Percentiles rank a stretch among this genome's conserved stretches.
Evolutionary conservation across 345 rosid genomes (phyloP).

Genomic region (Cardamine occulta): DNA sequence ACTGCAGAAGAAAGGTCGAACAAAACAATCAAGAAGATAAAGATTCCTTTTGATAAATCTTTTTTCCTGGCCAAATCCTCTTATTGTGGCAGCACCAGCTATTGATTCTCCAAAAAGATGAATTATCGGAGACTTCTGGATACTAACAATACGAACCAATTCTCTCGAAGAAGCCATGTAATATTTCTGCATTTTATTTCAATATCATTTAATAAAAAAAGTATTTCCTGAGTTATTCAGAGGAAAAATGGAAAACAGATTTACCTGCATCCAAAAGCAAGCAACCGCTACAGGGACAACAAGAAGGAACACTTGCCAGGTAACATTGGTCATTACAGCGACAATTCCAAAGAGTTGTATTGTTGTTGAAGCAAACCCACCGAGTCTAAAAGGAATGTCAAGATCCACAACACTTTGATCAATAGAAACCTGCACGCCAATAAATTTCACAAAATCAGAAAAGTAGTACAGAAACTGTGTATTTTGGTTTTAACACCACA

Average conservation of each 20-base stretch:
- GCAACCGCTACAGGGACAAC: slow-evolving; percentile 96
- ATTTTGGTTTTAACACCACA: slow-evolving; percentile 3
- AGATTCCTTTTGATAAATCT: slow-evolving; percentile 98
- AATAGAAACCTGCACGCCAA: slow-evolving; percentile 74
- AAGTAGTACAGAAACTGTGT: background rate
- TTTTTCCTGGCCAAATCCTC: slow-evolving; percentile 98
- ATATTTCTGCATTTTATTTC: slow-evolving; percentile 69
- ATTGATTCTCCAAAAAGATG: slow-evolving; percentile 98
- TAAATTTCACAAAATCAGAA: slow-evolving; percentile 2
- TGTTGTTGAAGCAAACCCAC: slow-evolving; percentile 99
- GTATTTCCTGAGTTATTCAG: background rate
- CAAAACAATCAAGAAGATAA: slow-evolving; percentile 97
- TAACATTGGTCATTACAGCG: slow-evolving; percentile 91
- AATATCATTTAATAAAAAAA: background rate
- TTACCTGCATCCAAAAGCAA: slow-evolving; percentile 89
- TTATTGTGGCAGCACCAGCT: slow-evolving; percentile 98
- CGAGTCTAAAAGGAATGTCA: slow-evolving; percentile 98
- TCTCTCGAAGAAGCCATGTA: slow-evolving; percentile 99
- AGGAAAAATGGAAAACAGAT: background rate
- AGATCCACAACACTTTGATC: slow-evolving; percentile 99
- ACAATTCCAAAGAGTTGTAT: slow-evolving; percentile 97
- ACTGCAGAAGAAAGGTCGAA: slow-evolving; percentile 98
- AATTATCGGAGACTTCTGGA: slow-evolving; percentile 96
- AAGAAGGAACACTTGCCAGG: slow-evolving; percentile 98
- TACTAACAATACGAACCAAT: slow-evolving; percentile 97